These are phyloP conservation scores for Eucalyptus sp. DNA, from an alignment of 345 rosid genomes.

Conservation along the genomic window DNA sequence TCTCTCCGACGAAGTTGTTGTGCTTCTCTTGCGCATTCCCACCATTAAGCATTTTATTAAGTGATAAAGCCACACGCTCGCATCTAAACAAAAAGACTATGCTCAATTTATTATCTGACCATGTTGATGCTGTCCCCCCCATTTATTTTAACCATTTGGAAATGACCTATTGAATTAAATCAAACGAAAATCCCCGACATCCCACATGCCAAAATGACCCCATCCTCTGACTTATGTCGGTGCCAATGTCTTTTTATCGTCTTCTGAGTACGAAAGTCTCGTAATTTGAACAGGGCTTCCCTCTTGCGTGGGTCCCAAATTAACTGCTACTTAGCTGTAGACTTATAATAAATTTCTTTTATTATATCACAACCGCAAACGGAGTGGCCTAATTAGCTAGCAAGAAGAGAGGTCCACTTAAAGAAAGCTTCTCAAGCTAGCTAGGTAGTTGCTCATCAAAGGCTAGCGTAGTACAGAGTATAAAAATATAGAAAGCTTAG, in stretches of 20 bases:
- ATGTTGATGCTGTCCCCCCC: not conserved
- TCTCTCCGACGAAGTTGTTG: not conserved
- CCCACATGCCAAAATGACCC: not conserved
- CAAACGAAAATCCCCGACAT: not conserved
- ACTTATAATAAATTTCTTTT: not conserved
- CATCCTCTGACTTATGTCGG: not conserved
- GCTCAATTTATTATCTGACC: not conserved
- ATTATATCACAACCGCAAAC: not conserved
- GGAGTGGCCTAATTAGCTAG: not conserved
- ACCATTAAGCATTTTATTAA: not conserved
- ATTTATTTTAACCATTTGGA: not conserved
- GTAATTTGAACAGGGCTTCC: not conserved
- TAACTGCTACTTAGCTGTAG: not conserved
- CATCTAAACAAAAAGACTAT: not conserved
- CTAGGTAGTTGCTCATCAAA: not conserved
- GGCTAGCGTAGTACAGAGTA: not conserved
- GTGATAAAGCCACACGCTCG: not conserved
- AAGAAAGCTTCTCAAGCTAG: not conserved
- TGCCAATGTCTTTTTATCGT: not conserved
- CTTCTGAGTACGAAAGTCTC: not conserved
- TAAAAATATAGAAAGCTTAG: not conserved
- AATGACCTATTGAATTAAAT: not conserved
- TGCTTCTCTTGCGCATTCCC: not conserved
- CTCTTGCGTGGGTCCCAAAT: not conserved
- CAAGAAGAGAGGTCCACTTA: not conserved